Evolutionary conservation across 2,329 filamentous ascomycete species (phyloP), one percentile per base, ranked within the genome.

Genomic region (Domatiomyces catenatus): DNA sequence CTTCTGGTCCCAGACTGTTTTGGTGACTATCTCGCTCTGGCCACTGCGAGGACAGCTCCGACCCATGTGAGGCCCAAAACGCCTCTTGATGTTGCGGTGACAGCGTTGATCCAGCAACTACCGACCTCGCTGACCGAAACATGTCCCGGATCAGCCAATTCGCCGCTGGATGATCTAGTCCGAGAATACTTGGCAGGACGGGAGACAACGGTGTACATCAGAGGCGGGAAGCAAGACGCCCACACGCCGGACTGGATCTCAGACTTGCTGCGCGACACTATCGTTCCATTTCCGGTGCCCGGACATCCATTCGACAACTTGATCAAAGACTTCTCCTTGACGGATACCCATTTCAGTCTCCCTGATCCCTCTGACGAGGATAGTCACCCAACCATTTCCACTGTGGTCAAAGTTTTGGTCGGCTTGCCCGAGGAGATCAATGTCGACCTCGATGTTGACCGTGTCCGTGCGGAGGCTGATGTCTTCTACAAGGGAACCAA

Each of bases 291-390:
- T 5, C 84, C 87, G 5, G 84, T 96, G 55, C 86, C 87, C 0
- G 87, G 87, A 4, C 79, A 81, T 52, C 81, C 81, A 0, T 82
- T 95, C 60, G 87, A 88, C 57, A 81, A 84, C 56, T 70, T 94
- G 15, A 84, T 98, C 63, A 83, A 82, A 58, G 90, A 92, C 59
- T 95, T 96, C 63, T 84, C 87, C 19, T 71, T 96, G 57, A 79
- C 81, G 1, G 78, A 95, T 62, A 86, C 93, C 42, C 80, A 93
- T 60, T 94, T 98, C 65, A 79, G 78, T 47, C 70, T 98, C 45
- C 92, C 92, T 0, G 80, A 88, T 60, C 84, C 86, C 0, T 77
- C 83, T 60, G 86, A 87, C 2, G 84, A 86, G 0, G 79, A 82
- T 48, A 74, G 83, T 3, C 78, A 83, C 50, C 88, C 89, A 8